Evolutionary conservation across 1,284 basidiomycete genomes (phyloP).

Genomic region (Rhodotorula glutinis): DNA sequence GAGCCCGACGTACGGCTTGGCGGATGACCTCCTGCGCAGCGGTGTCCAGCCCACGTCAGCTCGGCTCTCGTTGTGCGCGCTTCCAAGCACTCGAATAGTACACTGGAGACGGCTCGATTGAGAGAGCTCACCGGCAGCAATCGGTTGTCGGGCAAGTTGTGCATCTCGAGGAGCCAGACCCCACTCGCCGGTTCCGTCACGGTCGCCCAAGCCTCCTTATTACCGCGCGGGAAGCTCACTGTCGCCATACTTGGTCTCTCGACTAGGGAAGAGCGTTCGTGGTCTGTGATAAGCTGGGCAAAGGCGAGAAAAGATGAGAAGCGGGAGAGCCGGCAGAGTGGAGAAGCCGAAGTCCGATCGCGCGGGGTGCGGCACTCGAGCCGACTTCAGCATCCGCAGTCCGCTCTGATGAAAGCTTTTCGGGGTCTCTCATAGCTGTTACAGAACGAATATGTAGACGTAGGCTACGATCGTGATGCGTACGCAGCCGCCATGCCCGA

Average conservation of each 20-base stretch:
- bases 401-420: too few species aligned
- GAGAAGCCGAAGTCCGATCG: background rate
- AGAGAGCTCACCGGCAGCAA: conserved; percentile 28
- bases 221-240: conserved; percentile 7
- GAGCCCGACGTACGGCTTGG: conserved; percentile 22
- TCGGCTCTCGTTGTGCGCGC: too few species aligned
- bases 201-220: background rate
- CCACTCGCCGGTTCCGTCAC: conserved; percentile 4
- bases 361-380: too few species aligned
- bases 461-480: background rate
- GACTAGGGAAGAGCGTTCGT: background rate
- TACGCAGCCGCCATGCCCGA: conserved; percentile 3
- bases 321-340: background rate
- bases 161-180: conserved; percentile 33
- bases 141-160: conserved; percentile 40
- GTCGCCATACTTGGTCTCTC: background rate
- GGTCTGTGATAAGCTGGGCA: background rate
- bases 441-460: too few species aligned
- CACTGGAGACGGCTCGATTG: too few species aligned
- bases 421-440: too few species aligned
- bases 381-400: too few species aligned
- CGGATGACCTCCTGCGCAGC: conserved; percentile 24
- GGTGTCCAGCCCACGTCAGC: background rate
- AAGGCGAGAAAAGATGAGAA: background rate
- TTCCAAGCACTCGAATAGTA: too few species aligned